Conservation (phyloP, 2,329 filamentous ascomycete species). For the Phialophora chinensis region DNA sequence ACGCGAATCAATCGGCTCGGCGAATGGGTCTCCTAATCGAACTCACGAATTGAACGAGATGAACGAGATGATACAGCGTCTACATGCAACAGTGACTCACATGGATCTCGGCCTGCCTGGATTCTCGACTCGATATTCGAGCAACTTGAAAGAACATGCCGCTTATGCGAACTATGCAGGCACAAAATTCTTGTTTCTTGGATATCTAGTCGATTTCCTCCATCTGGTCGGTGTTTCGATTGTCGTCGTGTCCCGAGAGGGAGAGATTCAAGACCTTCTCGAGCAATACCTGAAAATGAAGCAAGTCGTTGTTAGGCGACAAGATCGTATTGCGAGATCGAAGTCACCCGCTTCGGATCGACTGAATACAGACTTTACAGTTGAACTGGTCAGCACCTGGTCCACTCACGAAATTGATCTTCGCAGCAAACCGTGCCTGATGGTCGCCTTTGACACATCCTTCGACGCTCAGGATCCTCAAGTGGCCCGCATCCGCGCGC, state of each 20-base stretch:
- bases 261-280: constrained; percentile 47
- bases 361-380: constrained; percentile 42
- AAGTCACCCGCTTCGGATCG: constrained; percentile 21
- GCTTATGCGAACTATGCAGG: constrained; percentile 56
- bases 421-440: constrained; percentile 43
- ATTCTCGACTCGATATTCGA: constrained; percentile 45
- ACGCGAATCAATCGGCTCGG: constrained; percentile 34
- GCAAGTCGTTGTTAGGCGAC: constrained; percentile 42
- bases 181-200: constrained; percentile 53
- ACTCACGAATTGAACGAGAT: constrained; percentile 43
- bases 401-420: constrained; percentile 46
- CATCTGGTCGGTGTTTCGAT: constrained; percentile 47
- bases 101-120: constrained; percentile 52
- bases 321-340: constrained; percentile 41
- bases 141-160: constrained; percentile 48
- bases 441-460: constrained; percentile 53
- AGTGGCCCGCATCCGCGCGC: constrained; percentile 47
- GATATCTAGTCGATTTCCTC: constrained; percentile 49
- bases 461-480: constrained; percentile 49
- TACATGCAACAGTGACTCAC: constrained; percentile 53
- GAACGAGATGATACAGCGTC: constrained; percentile 44
- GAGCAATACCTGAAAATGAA: constrained; percentile 52
- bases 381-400: constrained; percentile 45
- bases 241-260: constrained; percentile 47
- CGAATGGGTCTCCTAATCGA: constrained; percentile 33